These are phyloP conservation scores for Tetrahymena elliotti DNA, from an alignment of 73 alveolate genomes.

Conservation along the genomic window DNA sequence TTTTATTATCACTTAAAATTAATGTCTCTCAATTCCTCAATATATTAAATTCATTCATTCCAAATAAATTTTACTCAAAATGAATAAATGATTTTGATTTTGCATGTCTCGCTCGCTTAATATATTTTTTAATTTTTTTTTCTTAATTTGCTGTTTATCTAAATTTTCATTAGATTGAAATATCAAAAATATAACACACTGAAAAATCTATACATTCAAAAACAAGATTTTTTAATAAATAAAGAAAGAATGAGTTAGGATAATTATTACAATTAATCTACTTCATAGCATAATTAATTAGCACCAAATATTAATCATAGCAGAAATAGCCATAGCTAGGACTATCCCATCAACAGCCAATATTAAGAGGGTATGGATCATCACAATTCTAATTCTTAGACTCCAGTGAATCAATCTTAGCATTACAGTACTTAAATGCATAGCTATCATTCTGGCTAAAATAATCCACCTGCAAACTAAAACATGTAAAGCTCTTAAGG, in stretches of 20 bases:
- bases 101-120: neutral
- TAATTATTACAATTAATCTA: neutral
- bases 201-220: neutral
- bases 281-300: neutral
- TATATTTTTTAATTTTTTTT: neutral
- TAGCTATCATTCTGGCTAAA: neutral
- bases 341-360: neutral
- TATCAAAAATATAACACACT: neutral
- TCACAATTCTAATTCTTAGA: neutral
- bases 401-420: neutral
- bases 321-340: neutral
- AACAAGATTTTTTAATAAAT: neutral
- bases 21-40: neutral
- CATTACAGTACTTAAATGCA: neutral
- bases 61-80: too few relatives aligned
- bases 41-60: neutral
- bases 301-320: neutral
- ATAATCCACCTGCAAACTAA: neutral
- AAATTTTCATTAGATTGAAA: neutral
- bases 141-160: neutral
- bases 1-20: neutral
- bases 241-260: neutral
- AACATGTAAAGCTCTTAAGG: neutral
- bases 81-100: too few relatives aligned
- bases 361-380: neutral